A percentile compares a stretch with the other conserved stretches of the same genome.
Evolutionary conservation across 75 land plant genomes (phyloP).

Genomic region (Ceratopteris richardii): DNA sequence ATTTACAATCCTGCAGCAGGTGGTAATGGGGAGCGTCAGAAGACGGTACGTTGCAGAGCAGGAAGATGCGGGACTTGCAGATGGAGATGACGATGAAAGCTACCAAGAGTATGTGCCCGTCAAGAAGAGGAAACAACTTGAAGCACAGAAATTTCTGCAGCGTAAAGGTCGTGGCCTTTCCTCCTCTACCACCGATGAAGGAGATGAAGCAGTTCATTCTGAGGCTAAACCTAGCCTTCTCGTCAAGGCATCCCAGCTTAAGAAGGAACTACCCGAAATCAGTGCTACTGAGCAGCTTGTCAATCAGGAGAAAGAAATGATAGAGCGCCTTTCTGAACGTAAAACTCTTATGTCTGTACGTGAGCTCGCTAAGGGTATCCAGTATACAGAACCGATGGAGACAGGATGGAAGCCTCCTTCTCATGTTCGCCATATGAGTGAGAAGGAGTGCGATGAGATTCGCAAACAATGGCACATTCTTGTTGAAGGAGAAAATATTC

Average conservation of each 20-base stretch:
- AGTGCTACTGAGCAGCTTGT: conserved; percentile 61
- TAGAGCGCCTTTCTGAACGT: conserved; percentile 68
- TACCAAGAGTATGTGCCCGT: conserved; percentile 74
- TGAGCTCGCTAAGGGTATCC: conserved; percentile 83
- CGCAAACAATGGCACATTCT: conserved; percentile 84
- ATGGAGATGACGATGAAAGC: conserved; percentile 54
- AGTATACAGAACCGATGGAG: conserved; percentile 72
- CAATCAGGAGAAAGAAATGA: conserved; percentile 80
- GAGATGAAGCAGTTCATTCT: conserved; percentile 13
- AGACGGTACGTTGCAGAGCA: too few species aligned
- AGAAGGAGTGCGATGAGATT: conserved; percentile 44
- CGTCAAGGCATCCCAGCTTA: conserved; percentile 72
- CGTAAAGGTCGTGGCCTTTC: conserved; percentile 39
- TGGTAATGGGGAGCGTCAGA: too few species aligned
- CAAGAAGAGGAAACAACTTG: conserved; percentile 60
- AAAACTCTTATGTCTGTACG: conserved; percentile 77
- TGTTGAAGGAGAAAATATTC: conserved; percentile 78
- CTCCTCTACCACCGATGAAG: conserved; percentile 13
- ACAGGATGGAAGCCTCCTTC: conserved; percentile 90
- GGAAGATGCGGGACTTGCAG: conserved; percentile 1
- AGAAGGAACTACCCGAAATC: conserved; percentile 63
- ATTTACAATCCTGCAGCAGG: too few species aligned
- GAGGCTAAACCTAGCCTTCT: conserved; percentile 76
- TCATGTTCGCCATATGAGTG: conserved; percentile 41
- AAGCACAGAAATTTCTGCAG: conserved; percentile 64